phyloP scores from a whole-genome alignment of 176 grass and related monocot genomes.

The Panicum miliaceum region DNA sequence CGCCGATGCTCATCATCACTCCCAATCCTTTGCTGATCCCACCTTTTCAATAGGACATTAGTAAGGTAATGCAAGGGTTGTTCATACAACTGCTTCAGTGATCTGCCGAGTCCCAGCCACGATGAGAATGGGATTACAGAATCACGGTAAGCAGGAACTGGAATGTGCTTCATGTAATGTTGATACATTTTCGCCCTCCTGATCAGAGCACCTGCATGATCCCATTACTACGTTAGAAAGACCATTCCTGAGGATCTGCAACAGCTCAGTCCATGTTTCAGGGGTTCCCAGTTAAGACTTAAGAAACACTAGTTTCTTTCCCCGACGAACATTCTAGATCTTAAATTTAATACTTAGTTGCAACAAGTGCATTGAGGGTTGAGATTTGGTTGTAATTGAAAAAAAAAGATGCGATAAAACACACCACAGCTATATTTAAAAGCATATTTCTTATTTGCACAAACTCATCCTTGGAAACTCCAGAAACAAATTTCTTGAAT shows the following conservation, averaged over 20 bases:
- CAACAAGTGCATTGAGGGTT: not conserved
- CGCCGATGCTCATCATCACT: conserved; percentile 49
- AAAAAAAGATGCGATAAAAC: not conserved
- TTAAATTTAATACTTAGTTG: not conserved
- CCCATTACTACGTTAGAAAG: conserved; percentile 36
- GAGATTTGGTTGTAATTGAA: not conserved
- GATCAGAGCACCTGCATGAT: conserved; percentile 75
- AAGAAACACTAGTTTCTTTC: conserved; percentile 9
- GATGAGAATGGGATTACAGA: conserved; percentile 77
- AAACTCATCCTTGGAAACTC: not conserved
- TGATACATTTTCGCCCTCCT: conserved; percentile 93
- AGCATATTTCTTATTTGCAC: not conserved
- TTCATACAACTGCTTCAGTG: conserved; percentile 71
- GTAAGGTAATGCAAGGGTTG: conserved; percentile 92
- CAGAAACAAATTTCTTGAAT: not conserved
- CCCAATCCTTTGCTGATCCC: conserved; percentile 72
- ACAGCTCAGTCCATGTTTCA: not conserved
- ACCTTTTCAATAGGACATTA: conserved; percentile 70
- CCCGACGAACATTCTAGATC: not conserved
- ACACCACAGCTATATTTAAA: not conserved
- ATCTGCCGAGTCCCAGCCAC: conserved; percentile 76
- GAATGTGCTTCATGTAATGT: conserved; percentile 82
- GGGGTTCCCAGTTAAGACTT: conserved; percentile 4
- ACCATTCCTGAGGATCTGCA: not conserved
- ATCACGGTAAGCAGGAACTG: conserved; percentile 56